Base-by-base conservation (phyloP, 352 stramenopile genomes). In the Globisporangium nagaii region DNA sequence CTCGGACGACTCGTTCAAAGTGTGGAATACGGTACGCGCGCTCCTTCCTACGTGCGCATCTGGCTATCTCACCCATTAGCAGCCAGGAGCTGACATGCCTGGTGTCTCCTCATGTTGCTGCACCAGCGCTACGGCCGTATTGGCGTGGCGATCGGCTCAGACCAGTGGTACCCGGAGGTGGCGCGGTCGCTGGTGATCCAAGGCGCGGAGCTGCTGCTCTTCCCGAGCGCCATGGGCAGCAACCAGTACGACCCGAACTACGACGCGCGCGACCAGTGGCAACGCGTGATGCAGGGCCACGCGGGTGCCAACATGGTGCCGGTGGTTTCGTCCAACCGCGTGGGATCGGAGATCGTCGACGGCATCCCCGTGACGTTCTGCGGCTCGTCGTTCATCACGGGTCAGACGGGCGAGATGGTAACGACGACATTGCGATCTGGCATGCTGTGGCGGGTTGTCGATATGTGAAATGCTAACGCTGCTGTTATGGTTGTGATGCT, bases 161-260 rank as follows among this genome's bases (percentile, higher is more conserved):
- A 97, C 56, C 88, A 97, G 57, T 97, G 88, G 90, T 97, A 93
- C 58, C 90, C 90, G 1, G 90, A 97, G 59, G 81, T 95, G 20
- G 82, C 90, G 24, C 86, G 90, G 19, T 69, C 75, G 50, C 84
- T 97, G 61, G 85, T 90, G 22, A 65, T 97, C 34, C 77, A 96
- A 34, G 90, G 90, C 39, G 88, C 90, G 10, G 90, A 97, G 66
- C 63, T 97, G 35, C 78, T 84, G 63, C 56, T 94, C 28, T 94
- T 83, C 50, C 81, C 84, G 31, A 88, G 79, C 35, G 84, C 84
- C 7, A 88, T 94, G 72, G 84, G 84, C 22, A 89, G 73, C 63
- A 94, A 91, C 71, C 81, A 86, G 54, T 92, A 96, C 61, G 87
- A 97, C 63, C 71, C 72, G n/a, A 79, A 70, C 49, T 88, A 94